A percentile compares a stretch with the other conserved stretches of the same genome.
phyloP scores from a whole-genome alignment of 2,329 filamentous ascomycete genomes.

The Fusarium virguliforme region DNA sequence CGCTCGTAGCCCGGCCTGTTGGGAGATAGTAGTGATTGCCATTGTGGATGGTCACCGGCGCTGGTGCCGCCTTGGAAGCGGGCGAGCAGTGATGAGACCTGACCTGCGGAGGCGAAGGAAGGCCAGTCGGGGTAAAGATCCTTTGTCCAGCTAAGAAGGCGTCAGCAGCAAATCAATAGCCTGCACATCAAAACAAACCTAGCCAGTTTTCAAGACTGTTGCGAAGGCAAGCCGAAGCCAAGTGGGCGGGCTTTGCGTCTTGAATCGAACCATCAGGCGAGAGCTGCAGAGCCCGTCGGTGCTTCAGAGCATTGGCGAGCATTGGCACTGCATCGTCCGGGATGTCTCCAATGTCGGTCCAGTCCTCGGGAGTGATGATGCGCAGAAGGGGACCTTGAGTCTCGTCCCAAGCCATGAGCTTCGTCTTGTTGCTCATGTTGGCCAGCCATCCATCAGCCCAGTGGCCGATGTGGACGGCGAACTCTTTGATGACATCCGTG shows the following conservation, averaged over 20 bases:
- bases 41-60: constrained; percentile 39
- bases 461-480: constrained; percentile 52
- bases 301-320: constrained; percentile 54
- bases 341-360: constrained; percentile 51
- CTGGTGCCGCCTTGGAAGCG: constrained; percentile 33
- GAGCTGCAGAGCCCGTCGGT: constrained; percentile 53
- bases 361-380: constrained; percentile 51
- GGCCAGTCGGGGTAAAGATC: constrained; percentile 49
- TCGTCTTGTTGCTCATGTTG: constrained; percentile 51
- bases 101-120: constrained; percentile 50
- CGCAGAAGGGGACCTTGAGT: constrained; percentile 48
- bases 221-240: constrained; percentile 49
- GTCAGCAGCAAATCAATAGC: constrained; percentile 32
- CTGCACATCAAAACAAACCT: constrained; percentile 47
- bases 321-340: constrained; percentile 52
- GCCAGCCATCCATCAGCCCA: constrained; percentile 60
- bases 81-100: constrained; percentile 44
- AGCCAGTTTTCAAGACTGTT: constrained; percentile 58
- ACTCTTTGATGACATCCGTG: constrained; percentile 46
- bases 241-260: constrained; percentile 45
- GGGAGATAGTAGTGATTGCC: constrained; percentile 52
- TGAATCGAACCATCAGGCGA: constrained; percentile 23
- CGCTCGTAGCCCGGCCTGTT: constrained; percentile 27
- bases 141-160: constrained; percentile 51
- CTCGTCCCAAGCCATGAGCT: constrained; percentile 53